Evolutionary conservation across 192 early-diverging fungal species (phyloP).

Genomic region (Entomortierella beljakovae): DNA sequence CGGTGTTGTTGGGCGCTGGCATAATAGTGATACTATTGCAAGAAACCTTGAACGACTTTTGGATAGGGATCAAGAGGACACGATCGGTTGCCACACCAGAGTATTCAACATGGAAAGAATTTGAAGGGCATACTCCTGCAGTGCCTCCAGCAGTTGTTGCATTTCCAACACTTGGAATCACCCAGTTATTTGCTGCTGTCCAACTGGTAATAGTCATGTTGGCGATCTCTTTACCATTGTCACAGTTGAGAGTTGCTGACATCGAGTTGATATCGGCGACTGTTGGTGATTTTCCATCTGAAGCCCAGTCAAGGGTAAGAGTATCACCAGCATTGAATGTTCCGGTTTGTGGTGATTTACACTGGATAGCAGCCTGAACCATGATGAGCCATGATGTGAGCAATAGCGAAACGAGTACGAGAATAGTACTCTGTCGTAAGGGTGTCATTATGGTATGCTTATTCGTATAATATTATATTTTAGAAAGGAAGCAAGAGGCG

Average conservation of each 20-base stretch:
- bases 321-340: constrained; percentile 21
- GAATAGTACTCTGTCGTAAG: not conserved
- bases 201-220: not conserved
- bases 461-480: too few relatives aligned
- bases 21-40: constrained; percentile 18
- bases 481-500: too few relatives aligned
- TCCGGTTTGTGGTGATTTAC: constrained; percentile 6
- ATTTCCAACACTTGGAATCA: constrained; percentile 33
- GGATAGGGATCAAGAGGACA: not conserved
- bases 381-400: not conserved
- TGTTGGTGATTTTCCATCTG: not conserved
- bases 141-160: constrained; percentile 18
- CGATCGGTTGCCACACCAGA: not conserved
- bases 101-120: constrained; percentile 30
- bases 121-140: constrained; percentile 8
- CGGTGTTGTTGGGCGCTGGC: constrained; percentile 12
- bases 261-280: constrained; percentile 9
- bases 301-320: constrained; percentile 3
- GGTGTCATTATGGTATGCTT: too few relatives aligned
- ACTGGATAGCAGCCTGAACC: constrained; percentile 9
- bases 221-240: not conserved
- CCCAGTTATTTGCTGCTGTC: constrained; percentile 4
- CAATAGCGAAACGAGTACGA: not conserved
- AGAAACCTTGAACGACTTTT: not conserved
- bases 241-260: constrained; percentile 17